Evolutionary conservation across 441 rosid genomes (phyloP).

Genomic region (Capsella rubella): DNA sequence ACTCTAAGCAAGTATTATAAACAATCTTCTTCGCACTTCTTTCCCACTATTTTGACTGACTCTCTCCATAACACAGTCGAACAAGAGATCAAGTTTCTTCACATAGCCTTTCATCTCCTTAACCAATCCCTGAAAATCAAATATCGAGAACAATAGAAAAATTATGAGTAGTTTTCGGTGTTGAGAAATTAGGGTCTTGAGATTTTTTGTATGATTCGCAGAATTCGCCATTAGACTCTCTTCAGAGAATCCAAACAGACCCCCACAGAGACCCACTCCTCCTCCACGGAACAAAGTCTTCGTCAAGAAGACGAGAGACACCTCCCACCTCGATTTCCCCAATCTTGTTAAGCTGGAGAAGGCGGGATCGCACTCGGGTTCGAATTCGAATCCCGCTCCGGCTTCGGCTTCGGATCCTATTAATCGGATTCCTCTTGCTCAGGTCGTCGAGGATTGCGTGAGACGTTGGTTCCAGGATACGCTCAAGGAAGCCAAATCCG

Average conservation of each 20-base stretch:
- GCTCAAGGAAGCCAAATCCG: constrained; percentile 77
- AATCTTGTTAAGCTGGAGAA: constrained; percentile 45
- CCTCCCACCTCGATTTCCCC: constrained; percentile 29
- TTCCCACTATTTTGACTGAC: too few relatives aligned
- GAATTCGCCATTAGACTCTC: constrained; percentile 54
- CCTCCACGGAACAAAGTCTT: constrained; percentile 39
- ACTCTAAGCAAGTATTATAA: too few relatives aligned
- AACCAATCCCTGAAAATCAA: too few relatives aligned
- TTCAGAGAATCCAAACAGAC: constrained; percentile 47
- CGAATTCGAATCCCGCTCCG: constrained; percentile 46
- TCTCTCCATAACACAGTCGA: too few relatives aligned
- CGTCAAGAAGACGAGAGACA: constrained; percentile 40
- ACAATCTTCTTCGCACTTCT: too few relatives aligned
- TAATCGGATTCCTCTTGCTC: constrained; percentile 59
- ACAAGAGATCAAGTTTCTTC: too few relatives aligned
- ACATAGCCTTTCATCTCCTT: too few relatives aligned
- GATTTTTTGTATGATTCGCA: constrained; percentile 33
- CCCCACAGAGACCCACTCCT: constrained; percentile 29
- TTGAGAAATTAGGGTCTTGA: too few relatives aligned
- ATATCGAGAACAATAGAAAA: too few relatives aligned
- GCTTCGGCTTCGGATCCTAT: constrained; percentile 38
- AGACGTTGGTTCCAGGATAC: constrained; percentile 83
- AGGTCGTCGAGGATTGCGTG: constrained; percentile 78
- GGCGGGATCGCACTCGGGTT: constrained; percentile 46
- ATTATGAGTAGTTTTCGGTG: too few relatives aligned